Conservation (phyloP, 495 filamentous ascomycete genomes). For the Lepraria neglecta region DNA sequence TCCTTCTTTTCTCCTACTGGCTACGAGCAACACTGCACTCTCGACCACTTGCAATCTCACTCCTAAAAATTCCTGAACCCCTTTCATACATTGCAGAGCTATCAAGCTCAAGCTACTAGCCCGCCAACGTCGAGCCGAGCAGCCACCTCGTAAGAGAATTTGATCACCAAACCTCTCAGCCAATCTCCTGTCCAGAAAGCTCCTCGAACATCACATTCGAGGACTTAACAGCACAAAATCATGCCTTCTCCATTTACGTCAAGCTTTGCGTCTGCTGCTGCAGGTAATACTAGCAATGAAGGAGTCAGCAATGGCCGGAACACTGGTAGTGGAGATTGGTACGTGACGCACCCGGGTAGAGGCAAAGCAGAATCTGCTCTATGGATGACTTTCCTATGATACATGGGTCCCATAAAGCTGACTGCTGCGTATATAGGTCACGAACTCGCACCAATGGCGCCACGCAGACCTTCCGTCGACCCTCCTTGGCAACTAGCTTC, state of each 20-base stretch:
- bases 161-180: neutral
- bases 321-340: constrained; percentile 49
- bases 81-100: neutral
- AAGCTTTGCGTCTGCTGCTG: constrained; percentile 77
- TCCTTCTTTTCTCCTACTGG: constrained; percentile 14
- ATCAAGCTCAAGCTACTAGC: neutral
- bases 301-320: constrained; percentile 41
- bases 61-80: neutral
- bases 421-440: constrained; percentile 41
- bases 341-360: constrained; percentile 28
- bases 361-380: constrained; percentile 7
- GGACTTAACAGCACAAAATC: constrained; percentile 7
- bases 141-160: neutral
- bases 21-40: neutral
- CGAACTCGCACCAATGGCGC: constrained; percentile 67
- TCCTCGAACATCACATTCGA: neutral
- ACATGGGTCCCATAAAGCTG: constrained; percentile 12
- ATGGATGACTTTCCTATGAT: neutral
- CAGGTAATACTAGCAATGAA: constrained; percentile 59
- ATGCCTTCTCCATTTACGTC: constrained; percentile 76
- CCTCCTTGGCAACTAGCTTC: constrained; percentile 62
- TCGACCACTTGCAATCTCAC: constrained; percentile 3
- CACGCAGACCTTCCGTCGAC: constrained; percentile 79
- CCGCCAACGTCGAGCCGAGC: neutral
- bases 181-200: constrained; percentile 5